phyloP scores from a whole-genome alignment of 2,329 filamentous ascomycete genomes.

The Amauroascus niger region DNA sequence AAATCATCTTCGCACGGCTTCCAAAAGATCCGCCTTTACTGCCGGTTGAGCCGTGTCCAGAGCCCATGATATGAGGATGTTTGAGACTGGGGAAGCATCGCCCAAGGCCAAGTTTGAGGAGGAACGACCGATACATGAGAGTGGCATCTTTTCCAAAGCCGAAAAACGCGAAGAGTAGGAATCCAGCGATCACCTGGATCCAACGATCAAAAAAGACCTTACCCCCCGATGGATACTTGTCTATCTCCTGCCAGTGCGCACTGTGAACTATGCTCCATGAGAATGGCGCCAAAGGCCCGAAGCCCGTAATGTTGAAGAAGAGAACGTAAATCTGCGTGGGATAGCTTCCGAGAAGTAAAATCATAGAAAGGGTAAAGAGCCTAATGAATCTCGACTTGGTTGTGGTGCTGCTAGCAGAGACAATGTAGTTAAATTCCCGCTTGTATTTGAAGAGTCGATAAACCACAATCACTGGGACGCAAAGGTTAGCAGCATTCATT shows the following conservation, averaged over 20 bases:
- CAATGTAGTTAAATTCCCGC: conserved; percentile 47
- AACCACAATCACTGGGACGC: conserved; percentile 46
- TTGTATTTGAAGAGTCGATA: conserved; percentile 53
- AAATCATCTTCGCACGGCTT: conserved; percentile 24
- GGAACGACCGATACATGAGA: conserved; percentile 43
- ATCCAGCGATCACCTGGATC: conserved; percentile 46
- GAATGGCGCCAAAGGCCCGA: conserved; percentile 36
- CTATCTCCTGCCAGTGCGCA: conserved; percentile 41
- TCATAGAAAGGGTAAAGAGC: conserved; percentile 40
- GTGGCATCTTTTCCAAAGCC: conserved; percentile 54
- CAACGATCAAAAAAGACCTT: conserved; percentile 47
- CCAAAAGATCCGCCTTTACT: conserved; percentile 20
- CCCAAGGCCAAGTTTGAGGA: conserved; percentile 37
- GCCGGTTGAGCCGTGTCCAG: conserved; percentile 11
- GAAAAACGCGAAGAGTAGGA: conserved; percentile 54
- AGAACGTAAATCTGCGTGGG: conserved; percentile 47
- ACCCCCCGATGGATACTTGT: conserved; percentile 40
- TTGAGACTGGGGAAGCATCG: conserved; percentile 24
- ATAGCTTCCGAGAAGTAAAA: conserved; percentile 47
- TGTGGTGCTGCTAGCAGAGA: conserved; percentile 44
- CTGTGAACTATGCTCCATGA: conserved; percentile 48
- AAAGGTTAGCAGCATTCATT: conserved; percentile 11
- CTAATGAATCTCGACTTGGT: conserved; percentile 54
- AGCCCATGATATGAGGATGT: conserved; percentile 16
- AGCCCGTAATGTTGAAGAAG: conserved; percentile 32